Evolutionary conservation across 2,329 filamentous ascomycete genomes (phyloP).

Genomic region (Thermomyces lanuginosus): DNA sequence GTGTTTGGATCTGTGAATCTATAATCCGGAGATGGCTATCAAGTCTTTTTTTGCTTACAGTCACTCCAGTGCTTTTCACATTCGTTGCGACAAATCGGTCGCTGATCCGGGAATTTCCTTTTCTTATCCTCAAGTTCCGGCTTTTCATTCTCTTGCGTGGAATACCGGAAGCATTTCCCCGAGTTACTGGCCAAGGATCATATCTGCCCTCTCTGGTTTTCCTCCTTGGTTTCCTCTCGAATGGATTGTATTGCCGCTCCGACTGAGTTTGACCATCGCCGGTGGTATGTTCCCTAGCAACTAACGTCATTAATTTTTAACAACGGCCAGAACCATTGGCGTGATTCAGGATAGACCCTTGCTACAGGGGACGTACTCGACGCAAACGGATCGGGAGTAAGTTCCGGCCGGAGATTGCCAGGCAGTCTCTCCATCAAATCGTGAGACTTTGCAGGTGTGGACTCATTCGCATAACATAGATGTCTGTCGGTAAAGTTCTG

Average conservation of each 20-base stretch:
- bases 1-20: constrained; percentile 11
- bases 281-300: too few species aligned
- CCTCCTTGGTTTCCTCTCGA: constrained; percentile 36
- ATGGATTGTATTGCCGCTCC: constrained; percentile 12
- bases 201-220: constrained; percentile 44
- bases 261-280: not conserved
- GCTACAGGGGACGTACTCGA: too few species aligned
- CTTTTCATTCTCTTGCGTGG: constrained; percentile 9
- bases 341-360: too few species aligned
- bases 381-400: too few species aligned
- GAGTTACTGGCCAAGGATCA: constrained; percentile 20
- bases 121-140: constrained; percentile 11
- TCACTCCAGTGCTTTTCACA: constrained; percentile 37
- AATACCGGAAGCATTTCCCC: not conserved
- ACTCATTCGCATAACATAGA: too few species aligned
- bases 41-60: constrained; percentile 23
- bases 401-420: too few species aligned
- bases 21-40: constrained; percentile 4
- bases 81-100: constrained; percentile 40
- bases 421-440: too few species aligned
- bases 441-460: too few species aligned
- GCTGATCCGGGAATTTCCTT: constrained; percentile 30
- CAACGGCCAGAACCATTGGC: too few species aligned
- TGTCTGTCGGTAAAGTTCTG: too few species aligned
- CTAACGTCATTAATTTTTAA: too few species aligned